Percentiles rank a stretch among this genome's conserved stretches.
Conservation (phyloP, 345 rosid genomes). For the thale cress (Arabidopsis thaliana) region TAIR10.1 NC_003071.7:16559501-16560000, state of each 20-base stretch:
- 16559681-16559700: constrained; percentile 29
- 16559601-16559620: constrained; percentile 20
- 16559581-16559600: constrained; percentile 19
- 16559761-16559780: not conserved
- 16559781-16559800: not conserved
- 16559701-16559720: constrained; percentile 3
- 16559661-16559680: constrained; percentile 33
- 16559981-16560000: constrained; percentile 21
- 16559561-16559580: constrained; percentile 37
- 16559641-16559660: constrained; percentile 27
- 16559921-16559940: not conserved
- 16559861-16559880: not conserved
- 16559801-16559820: not conserved
- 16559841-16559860: constrained; percentile 12
- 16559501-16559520: constrained; percentile 39
- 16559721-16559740: constrained; percentile 10
- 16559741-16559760: constrained; percentile 7
- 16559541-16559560: constrained; percentile 36
- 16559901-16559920: not conserved
- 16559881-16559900: constrained; percentile 2
- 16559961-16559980: constrained; percentile 12
- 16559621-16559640: constrained; percentile 33
- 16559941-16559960: constrained; percentile 14
- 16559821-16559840: constrained; percentile 16
- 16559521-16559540: constrained; percentile 36